Base-by-base conservation (phyloP, 2,329 filamentous ascomycete genomes). In the Mollisia scopiformis region DNA sequence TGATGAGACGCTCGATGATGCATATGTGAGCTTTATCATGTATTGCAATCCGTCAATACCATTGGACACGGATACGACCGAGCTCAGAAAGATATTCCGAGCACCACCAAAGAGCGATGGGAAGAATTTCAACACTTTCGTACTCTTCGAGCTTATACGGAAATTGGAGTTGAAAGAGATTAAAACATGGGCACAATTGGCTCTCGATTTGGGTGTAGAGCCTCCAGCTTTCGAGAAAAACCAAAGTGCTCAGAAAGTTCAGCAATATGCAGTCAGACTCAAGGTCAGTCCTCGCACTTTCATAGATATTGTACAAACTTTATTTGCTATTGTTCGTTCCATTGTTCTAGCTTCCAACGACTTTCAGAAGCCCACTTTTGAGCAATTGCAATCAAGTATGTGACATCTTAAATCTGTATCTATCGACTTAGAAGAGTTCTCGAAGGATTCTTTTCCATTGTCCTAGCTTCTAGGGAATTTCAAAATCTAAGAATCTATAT, bases 111-210 rank as follows among this genome's bases (percentile, higher is more conserved):
- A 89, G 71, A 96, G 92, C 72, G 93, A 94, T 68, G 91, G 91
- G 62, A 96, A 96, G 75, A 87, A 82, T 61, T 97, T 97, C 73
- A 90, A 87, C 70, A 90, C 90, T 0, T 96, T 86, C 74, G 80
- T 80, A 7, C 79, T 97, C 21, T 96, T 88, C 73, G 84, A 91
- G 71, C 82, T 97, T 55, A 92, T 97, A 71, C 82, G 84, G 65
- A 88, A 89, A 74, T 85, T 96, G 55, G 90, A 96, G 66, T 79
- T 80, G 23, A 93, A 91, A 72, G 91, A 96, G 71, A 88, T 97
- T 74, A 95, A 93, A 76, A 97, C 93, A 0, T 97, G 93, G 93
- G 91, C 90, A 41, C 91, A 97, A 73, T 74, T 97, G 67, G 93
- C 92, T 0, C 84, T 93, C 56, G 89, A 90, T 69, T 80, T 97